Base-by-base conservation (phyloP, 805 yeast genomes). In the Metschnikowia dekortorum region DNA sequence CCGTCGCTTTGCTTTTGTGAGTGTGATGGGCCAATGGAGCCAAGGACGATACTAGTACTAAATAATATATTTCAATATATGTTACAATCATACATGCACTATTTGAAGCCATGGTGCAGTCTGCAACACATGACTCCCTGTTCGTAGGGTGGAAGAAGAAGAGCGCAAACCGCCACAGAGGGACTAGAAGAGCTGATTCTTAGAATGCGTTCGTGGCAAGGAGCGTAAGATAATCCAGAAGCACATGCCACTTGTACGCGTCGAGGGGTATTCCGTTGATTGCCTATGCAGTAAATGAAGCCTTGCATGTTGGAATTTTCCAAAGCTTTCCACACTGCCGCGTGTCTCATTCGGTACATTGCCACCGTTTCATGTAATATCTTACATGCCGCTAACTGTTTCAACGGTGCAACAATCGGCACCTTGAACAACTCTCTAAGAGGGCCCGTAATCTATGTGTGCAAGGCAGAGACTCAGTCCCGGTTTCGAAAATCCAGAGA, bases 1-100 rank as follows among this genome's bases (percentile, higher is more conserved):
- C 56, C 37, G 58, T 54, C 43, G 61, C 61, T 35, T 49, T 57
- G 35, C 52, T 57, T 43, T 51, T 57, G 55, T 57, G 49, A 50
- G 46, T 16, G 22, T 11, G 35, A 22, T 22, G 31, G 11, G 31
- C 22, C 38, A 32, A 11, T 39, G 8, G 43, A 29, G 29, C 43
- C 31, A 28, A n/a, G 29, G 31, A n/a, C 2, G 13, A 41, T 32
- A 32, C 28, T 14, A 41, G 38, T 22, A 42, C 37, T 42, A 32
- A 32, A 22, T 42, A 42, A 26, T 33, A 33, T 33, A 33, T 42
- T 38, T 26, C 26, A 42, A 33, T 33, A 8, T 42, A 13, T 41
- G 37, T 33, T 33, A 11, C 4, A 22, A 16, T 33, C 22, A 33
- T 42, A 42, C 37, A 22, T 22, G 13, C 11, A 22, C n/a, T 42